Base-by-base conservation (phyloP, 108 stramenopile species). In the Nitzschia sp. region DNA sequence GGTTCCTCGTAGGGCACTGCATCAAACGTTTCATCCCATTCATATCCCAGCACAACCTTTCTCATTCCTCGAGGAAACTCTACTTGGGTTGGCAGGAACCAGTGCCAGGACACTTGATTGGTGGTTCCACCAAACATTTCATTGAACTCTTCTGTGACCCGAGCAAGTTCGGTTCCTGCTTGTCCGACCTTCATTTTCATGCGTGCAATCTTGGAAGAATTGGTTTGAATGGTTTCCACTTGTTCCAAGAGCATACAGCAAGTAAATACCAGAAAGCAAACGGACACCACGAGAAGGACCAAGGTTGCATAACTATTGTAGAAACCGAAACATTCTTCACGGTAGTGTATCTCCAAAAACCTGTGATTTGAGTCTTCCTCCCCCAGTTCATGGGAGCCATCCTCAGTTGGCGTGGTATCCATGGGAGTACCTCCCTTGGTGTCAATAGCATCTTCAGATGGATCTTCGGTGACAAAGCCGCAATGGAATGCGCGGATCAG, bases 241-340 rank as follows among this genome's bases (percentile, higher is more conserved):
- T 97, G 96, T 70, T 99, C 98, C 39, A 83, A 66, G 38, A 97
- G 57, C 98, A 99, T 99, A 75, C 92, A 94, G 57, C 83, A 72
- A 17, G 97, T 99, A 75, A 99, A 99, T 46, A 97, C 56, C 19
- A 97, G 85, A 69, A 99, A 99, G 14, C 96, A 76, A 10, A 90
- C 44, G n/a, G 84, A 70, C 17, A 85, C 71, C 9, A 85, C 53
- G 20, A 85, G 58, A 10, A 87, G 64, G 34, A 57, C 51, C 51
- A 86, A 29, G 6, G 71, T 57, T 10, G 42, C 29, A 58, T 69
- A 72, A 51, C 48, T 67, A 48, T 67, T 46, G 42, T 77, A 63
- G 38, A 68, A 82, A 51, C 60, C 67, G 17, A 26, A 57, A 44
- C 73, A 75, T 57, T 80, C 73, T 41, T 55, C 26, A 17, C 12